phyloP scores from a whole-genome alignment of 768 basidiomycete genomes.

The Amanita inopinata region DNA sequence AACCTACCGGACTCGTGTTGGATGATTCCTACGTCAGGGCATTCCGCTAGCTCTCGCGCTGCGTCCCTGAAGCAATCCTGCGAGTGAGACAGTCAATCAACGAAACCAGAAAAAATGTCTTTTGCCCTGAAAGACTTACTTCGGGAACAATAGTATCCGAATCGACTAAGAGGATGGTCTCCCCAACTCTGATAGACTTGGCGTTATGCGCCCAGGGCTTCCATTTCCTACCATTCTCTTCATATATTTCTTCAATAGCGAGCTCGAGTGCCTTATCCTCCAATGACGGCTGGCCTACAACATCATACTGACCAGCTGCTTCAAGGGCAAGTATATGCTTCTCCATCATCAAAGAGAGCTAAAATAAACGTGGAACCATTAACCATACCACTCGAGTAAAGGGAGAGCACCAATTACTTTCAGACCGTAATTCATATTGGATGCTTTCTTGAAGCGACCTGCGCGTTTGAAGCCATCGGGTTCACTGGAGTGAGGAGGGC shows the following conservation, averaged over 20 bases:
- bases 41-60: slow-evolving; percentile 73
- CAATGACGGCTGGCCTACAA: slow-evolving; percentile 32
- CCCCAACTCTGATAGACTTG: slow-evolving; percentile 65
- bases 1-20: slow-evolving; percentile 78
- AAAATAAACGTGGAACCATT: slow-evolving; percentile 15
- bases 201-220: slow-evolving; percentile 74
- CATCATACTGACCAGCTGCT: slow-evolving; percentile 26
- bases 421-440: slow-evolving; percentile 80
- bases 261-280: slow-evolving; percentile 67
- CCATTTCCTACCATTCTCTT: slow-evolving; percentile 48
- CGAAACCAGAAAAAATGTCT: too few species aligned
- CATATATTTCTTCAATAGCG: slow-evolving; percentile 65
- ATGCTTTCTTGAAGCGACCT: slow-evolving; percentile 87
- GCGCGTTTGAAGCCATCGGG: slow-evolving; percentile 70
- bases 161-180: slow-evolving; percentile 74
- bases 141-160: slow-evolving; percentile 75
- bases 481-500: slow-evolving; percentile 55
- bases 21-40: slow-evolving; percentile 79
- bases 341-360: slow-evolving; percentile 57
- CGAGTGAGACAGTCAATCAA: too few species aligned
- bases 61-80: slow-evolving; percentile 87
- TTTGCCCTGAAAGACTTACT: slow-evolving; percentile 27
- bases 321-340: slow-evolving; percentile 40
- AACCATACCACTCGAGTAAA: too few species aligned
- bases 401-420: slow-evolving; percentile 19